Evolutionary conservation across 257 asterid genomes (phyloP), one percentile per base, ranked within the genome.

Genomic region (Primulina eburnea): DNA sequence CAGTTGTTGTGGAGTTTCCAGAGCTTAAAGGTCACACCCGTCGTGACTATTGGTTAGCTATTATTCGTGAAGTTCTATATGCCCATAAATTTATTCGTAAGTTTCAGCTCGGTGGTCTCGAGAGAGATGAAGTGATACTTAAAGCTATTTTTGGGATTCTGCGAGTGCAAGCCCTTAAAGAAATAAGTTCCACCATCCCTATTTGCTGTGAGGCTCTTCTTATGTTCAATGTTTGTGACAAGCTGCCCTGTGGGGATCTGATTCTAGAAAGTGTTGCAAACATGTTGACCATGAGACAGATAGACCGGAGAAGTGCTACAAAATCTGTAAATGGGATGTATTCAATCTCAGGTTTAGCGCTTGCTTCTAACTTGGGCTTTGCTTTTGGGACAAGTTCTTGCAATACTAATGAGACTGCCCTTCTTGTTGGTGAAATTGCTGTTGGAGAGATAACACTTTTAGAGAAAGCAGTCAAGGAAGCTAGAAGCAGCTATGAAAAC

Each of bases 11-110:
- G 95, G 98, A 89, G 85, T 88, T 93, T 74, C 98, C 98, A 64
- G 98, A 90, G 86, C 96, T 93, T 71, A 93, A 89, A 83, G 98
- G 98, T 43, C 97, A 90, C 74, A 75, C 85, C 33, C 98, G 98
- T 8, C 97, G 97, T 67, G 98, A 93, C 79, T 90, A 90, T 73
- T 93, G 98, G 97, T 86, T 93, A 68, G 92, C 96, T 34, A 75
- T 93, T 69, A 90, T 90, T 66, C 97, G 95, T 63, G 98, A 93
- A 82, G 84, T 93, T 82, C 80, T 90, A 37, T 81, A 87, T 64
- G 94, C 84, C 67, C 97, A 90, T 75, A 81, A 88, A 71, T 90
- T 86, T 79, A 70, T 87, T 53, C 73, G 68, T 28, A 93, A 90
- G 85, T 90, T 80, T 76, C 83, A 75, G 62, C 83, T 90, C 67